These are phyloP conservation scores for Cercospora zeina DNA, from an alignment of 2,329 filamentous ascomycete genomes.

Conservation along the genomic window DNA sequence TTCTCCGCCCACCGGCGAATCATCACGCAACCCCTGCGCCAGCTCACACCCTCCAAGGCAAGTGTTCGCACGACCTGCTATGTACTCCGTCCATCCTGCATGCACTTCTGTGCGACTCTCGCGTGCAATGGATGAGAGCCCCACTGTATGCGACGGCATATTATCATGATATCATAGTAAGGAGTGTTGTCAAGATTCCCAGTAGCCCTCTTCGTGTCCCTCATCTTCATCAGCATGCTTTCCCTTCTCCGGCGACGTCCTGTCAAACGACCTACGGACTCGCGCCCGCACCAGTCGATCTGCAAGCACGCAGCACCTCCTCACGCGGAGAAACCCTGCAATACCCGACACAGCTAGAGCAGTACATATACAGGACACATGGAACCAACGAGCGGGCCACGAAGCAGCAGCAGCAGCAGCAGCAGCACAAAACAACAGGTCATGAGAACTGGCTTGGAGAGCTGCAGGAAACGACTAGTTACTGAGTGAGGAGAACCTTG, in stretches of 20 bases:
- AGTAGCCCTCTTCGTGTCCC: not conserved
- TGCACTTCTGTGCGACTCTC: not conserved
- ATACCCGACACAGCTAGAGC: not conserved
- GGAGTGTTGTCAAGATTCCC: no score
- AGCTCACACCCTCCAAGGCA: constrained; percentile 13
- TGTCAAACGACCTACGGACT: not conserved
- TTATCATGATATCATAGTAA: no score
- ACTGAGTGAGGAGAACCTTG: no score
- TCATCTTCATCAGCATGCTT: not conserved
- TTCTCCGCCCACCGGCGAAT: constrained; percentile 26
- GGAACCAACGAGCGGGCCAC: no score
- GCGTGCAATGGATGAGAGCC: not conserved
- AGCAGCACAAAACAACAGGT: no score
- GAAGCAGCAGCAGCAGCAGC: no score
- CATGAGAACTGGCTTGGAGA: no score
- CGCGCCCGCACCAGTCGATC: not conserved
- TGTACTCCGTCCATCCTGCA: not conserved
- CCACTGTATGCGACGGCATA: not conserved
- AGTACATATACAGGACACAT: not conserved
- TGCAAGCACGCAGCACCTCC: constrained; percentile 8
- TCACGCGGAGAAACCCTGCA: constrained; percentile 4
- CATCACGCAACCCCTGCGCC: constrained; percentile 1
- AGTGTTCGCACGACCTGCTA: constrained; percentile 25
- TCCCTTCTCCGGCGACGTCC: not conserved
- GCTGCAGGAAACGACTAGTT: no score